Evolutionary conservation across 176 grass and related monocot genomes (phyloP).

Genomic region (Carex littledalei): DNA sequence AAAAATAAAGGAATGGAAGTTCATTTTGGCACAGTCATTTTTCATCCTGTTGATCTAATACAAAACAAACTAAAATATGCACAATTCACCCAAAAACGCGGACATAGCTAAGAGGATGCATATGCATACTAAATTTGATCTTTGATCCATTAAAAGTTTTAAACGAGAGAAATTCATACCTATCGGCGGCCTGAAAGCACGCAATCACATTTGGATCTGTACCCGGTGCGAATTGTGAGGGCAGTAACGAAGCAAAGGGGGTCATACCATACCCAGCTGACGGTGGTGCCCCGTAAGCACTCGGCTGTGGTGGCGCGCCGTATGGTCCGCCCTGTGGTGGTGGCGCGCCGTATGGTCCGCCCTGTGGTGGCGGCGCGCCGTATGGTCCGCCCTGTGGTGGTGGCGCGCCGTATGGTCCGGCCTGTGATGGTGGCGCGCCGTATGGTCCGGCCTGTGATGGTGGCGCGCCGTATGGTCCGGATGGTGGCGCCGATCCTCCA

Average conservation of each 20-base stretch:
- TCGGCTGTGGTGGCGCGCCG: background rate
- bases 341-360: background rate
- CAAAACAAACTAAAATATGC: background rate
- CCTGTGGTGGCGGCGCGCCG: slow-evolving; percentile 5
- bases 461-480: slow-evolving; percentile 16
- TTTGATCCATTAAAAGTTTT: background rate
- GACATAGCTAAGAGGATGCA: background rate
- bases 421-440: background rate
- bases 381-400: background rate
- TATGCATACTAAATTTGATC: background rate
- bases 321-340: background rate
- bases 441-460: background rate
- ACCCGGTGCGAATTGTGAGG: slow-evolving; percentile 59
- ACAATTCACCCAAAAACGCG: background rate
- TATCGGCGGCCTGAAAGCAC: slow-evolving; percentile 87
- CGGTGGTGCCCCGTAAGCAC: background rate
- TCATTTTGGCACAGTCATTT: background rate
- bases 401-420: slow-evolving; percentile 17
- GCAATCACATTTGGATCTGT: slow-evolving; percentile 91
- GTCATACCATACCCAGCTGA: slow-evolving; percentile 23
- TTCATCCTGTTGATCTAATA: background rate
- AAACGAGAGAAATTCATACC: background rate
- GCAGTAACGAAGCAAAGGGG: slow-evolving; percentile 66
- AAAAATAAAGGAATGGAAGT: background rate
- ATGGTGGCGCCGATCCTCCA: background rate